Evolutionary conservation across 208 protist genomes (phyloP).

Genomic region (Trypanosomatidae sp.): DNA sequence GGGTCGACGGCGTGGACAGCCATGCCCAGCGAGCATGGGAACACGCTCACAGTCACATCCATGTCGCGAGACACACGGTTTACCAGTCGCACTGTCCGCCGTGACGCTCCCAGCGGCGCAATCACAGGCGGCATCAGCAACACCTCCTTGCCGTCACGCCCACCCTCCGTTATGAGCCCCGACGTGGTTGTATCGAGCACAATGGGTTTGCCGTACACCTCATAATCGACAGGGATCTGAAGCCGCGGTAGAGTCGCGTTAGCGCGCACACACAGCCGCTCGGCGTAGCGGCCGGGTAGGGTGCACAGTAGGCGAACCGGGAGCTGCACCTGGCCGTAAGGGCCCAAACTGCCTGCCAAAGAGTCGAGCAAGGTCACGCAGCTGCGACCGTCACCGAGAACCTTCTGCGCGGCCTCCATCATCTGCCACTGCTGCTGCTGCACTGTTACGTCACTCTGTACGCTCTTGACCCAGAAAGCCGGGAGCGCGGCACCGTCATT

Average conservation of each 20-base stretch:
- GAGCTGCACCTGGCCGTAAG: conserved; percentile 36
- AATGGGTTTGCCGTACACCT: conserved; percentile 78
- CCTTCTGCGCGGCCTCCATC: conserved; percentile 53
- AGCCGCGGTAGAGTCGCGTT: conserved; percentile 42
- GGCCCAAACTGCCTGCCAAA: conserved; percentile 22
- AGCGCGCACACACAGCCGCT: conserved; percentile 62
- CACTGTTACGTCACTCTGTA: conserved; percentile 54
- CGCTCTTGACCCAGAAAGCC: conserved; percentile 69
- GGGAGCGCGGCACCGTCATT: not conserved
- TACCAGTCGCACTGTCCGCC: conserved; percentile 63
- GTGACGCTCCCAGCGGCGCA: conserved; percentile 66
- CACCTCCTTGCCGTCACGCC: conserved; percentile 50
- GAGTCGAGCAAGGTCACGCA: conserved; percentile 41
- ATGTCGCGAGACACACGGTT: conserved; percentile 90
- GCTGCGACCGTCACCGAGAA: conserved; percentile 78
- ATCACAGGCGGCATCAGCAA: conserved; percentile 89
- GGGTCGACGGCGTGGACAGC: conserved; percentile 73
- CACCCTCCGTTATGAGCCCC: conserved; percentile 51
- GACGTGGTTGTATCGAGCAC: conserved; percentile 81
- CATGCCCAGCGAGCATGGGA: conserved; percentile 62
- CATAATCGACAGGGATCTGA: conserved; percentile 49
- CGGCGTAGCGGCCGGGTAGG: conserved; percentile 78
- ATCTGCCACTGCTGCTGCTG: conserved; percentile 52
- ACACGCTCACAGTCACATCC: conserved; percentile 66
- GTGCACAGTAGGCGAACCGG: conserved; percentile 55